phyloP scores from a whole-genome alignment of 768 basidiomycete species.

The Psilocybe tampanensis region DNA sequence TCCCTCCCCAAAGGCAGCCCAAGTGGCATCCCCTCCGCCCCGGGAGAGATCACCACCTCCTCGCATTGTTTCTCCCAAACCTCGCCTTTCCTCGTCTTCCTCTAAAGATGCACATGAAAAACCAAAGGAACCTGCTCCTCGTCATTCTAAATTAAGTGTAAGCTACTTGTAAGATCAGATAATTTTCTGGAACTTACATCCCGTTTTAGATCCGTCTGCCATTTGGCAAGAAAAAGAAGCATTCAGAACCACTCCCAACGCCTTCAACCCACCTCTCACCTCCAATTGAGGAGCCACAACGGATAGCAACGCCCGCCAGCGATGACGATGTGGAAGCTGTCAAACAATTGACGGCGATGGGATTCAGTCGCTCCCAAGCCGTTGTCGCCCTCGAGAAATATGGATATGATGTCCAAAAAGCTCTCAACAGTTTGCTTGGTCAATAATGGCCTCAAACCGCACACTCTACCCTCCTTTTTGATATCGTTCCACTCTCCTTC shows the following conservation, averaged over 20 bases:
- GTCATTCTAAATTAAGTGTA: conserved; percentile 79
- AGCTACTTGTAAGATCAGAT: conserved; percentile 32
- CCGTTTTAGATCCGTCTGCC: conserved; percentile 68
- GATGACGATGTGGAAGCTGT: conserved; percentile 79
- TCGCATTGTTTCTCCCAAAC: conserved; percentile 58
- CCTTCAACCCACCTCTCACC: conserved; percentile 41
- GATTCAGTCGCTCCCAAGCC: conserved; percentile 83
- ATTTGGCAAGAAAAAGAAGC: conserved; percentile 76
- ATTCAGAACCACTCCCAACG: conserved; percentile 43
- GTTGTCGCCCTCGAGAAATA: conserved; percentile 83
- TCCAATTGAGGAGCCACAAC: conserved; percentile 46
- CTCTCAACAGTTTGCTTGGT: conserved; percentile 73
- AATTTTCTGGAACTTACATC: not conserved
- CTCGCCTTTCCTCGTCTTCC: conserved; percentile 61
- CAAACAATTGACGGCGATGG: conserved; percentile 85
- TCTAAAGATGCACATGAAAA: conserved; percentile 63
- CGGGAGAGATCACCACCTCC: conserved; percentile 40
- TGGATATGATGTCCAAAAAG: conserved; percentile 79
- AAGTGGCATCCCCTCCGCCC: conserved; percentile 31
- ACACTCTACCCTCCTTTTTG: not conserved
- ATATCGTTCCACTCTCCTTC: conserved; percentile 18
- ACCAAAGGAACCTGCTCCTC: conserved; percentile 53
- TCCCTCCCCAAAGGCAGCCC: conserved; percentile 37
- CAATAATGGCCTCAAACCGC: conserved; percentile 13
- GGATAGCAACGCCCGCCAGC: conserved; percentile 49